Conservation (phyloP, 2,329 filamentous ascomycete species). For the Bretziella fagacearum region DNA sequence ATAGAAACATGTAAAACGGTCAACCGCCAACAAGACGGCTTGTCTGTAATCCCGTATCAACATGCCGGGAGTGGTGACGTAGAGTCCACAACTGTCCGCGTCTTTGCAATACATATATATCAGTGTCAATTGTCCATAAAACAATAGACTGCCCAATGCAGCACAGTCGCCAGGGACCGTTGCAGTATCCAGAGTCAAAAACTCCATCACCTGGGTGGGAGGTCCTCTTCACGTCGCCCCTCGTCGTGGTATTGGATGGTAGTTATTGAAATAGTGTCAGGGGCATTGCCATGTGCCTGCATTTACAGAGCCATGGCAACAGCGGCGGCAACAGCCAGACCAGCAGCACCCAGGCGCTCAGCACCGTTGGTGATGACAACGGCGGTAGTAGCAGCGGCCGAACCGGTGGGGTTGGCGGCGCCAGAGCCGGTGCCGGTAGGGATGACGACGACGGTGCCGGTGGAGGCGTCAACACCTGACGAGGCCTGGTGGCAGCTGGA, state of each 20-base stretch:
- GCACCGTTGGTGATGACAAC: conserved; percentile 15
- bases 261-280: too few species aligned
- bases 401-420: conserved; percentile 8
- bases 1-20: not conserved
- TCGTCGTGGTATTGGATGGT: too few species aligned
- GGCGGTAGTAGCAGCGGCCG: conserved; percentile 18
- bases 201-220: too few species aligned
- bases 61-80: too few species aligned
- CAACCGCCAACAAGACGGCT: not conserved
- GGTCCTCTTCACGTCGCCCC: not conserved
- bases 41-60: conserved; percentile 2
- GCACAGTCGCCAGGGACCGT: too few species aligned
- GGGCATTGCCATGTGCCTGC: not conserved
- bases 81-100: too few species aligned
- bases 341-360: conserved; percentile 20
- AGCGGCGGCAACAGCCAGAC: conserved; percentile 19
- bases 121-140: too few species aligned
- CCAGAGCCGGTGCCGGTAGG: conserved; percentile 2
- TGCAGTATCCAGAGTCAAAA: too few species aligned
- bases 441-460: not conserved
- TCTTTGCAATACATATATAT: too few species aligned
- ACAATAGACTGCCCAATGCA: too few species aligned
- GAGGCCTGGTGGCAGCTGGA: too few species aligned
- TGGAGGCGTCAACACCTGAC: not conserved
- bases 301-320: conserved; percentile 21